Base-by-base conservation (phyloP, 805 yeast species). In the Saturnispora besseyi region DNA sequence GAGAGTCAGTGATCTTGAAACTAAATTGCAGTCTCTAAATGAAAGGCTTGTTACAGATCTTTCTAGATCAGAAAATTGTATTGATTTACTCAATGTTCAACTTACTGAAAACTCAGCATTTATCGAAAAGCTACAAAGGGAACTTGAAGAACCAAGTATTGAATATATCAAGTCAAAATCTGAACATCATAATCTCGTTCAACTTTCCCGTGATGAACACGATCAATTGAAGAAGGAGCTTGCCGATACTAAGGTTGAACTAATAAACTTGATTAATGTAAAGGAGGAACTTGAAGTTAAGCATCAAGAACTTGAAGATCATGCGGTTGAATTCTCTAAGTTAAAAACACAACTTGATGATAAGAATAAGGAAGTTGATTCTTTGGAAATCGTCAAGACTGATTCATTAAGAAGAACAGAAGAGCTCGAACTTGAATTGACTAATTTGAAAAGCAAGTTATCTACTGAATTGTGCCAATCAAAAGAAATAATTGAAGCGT, bases 91-190 rank as follows among this genome's bases (percentile, higher is more conserved):
- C 41, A 24, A 32, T 18, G 15, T 10, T 11, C 44, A 41, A 47
- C 53, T 62, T 18, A 28, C 24, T 18, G 48, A 51, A 30, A 49
- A 49, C 22, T n/a, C 51, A 18, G 30, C 34, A 15, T 33, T 31
- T 4, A 43, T 54, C 8, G 47, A 45, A 36, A 13, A 18, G 2
- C 7, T 41, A 3, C 44, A 49, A 10, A 41, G 32, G 12, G 40
- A 40, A 32, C 5, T 49, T 18, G 46, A 53, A 26, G 34, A 48
- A n/a, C 42, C 54, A 26, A 36, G 37, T 22, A 33, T 46, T 8
- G 68, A 61, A 5, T 61, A 59, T 44, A 49, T 69, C 30, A 51
- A 49, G 22, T 55, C 56, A 9, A 63, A 63, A 44, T 66, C 74
- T 4, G 31, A 49, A 9, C 49, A 44, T 8, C 62, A 56, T 48